phyloP scores from a whole-genome alignment of 2,329 filamentous ascomycete genomes.

The Penicillium janthinellum region DNA sequence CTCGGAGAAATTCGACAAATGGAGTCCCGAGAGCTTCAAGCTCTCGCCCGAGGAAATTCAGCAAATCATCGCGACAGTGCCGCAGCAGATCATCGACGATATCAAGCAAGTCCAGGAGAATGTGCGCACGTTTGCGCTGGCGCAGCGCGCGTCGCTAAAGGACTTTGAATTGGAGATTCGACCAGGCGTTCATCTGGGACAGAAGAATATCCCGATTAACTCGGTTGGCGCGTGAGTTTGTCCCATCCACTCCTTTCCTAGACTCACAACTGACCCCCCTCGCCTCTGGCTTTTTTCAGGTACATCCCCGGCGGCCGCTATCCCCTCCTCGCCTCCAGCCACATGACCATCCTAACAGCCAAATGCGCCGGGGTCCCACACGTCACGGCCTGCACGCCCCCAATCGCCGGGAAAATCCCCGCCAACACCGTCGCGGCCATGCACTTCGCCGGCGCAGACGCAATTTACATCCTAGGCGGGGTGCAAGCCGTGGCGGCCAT shows the following conservation, averaged over 20 bases:
- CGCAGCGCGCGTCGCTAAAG: constrained; percentile 48
- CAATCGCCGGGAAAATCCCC: constrained; percentile 53
- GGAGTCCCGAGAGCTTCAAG: constrained; percentile 54
- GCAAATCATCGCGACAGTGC: constrained; percentile 47
- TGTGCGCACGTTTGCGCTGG: constrained; percentile 53
- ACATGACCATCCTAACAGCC: constrained; percentile 60
- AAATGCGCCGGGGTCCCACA: constrained; percentile 56
- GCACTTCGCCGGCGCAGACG: constrained; percentile 53
- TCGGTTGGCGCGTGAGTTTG: constrained; percentile 47
- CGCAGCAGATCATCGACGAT: constrained; percentile 54
- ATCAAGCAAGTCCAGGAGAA: constrained; percentile 57
- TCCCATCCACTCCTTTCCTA: background rate
- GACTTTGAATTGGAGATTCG: constrained; percentile 57
- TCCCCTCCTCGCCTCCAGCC: constrained; percentile 55
- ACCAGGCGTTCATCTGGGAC: constrained; percentile 55
- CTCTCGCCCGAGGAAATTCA: constrained; percentile 51
- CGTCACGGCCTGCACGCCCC: constrained; percentile 56
- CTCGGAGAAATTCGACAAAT: constrained; percentile 58
- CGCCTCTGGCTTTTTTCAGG: constrained; percentile 11
- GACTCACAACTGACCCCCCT: background rate
- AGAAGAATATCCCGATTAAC: constrained; percentile 54
- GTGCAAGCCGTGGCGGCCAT: constrained; percentile 57
- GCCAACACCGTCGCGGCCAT: constrained; percentile 54
- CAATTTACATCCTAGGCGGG: constrained; percentile 55
- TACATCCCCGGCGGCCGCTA: constrained; percentile 58